phyloP scores from a whole-genome alignment of 179 eudicot genomes.

The Drosera spatulata region DNA sequence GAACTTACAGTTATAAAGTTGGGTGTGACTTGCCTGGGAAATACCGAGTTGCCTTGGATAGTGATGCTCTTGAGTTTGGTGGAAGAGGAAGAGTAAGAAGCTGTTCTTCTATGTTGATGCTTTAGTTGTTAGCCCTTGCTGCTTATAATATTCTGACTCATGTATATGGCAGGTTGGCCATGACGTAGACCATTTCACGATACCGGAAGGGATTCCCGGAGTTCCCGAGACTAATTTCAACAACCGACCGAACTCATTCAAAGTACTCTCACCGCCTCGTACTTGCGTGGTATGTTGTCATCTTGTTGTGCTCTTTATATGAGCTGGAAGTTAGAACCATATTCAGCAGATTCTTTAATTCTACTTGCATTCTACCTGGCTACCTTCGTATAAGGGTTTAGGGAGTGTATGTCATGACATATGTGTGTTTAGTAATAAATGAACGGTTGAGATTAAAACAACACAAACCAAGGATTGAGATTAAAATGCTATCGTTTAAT shows the following conservation, averaged over 20 bases:
- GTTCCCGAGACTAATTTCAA: conserved; percentile 93
- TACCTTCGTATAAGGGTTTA: too few relatives aligned
- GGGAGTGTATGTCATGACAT: too few relatives aligned
- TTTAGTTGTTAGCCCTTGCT: too few relatives aligned
- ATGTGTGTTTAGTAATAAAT: too few relatives aligned
- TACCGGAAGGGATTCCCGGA: conserved; percentile 94
- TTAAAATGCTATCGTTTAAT: too few relatives aligned
- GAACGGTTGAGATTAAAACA: too few relatives aligned
- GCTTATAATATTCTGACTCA: too few relatives aligned
- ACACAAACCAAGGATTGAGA: too few relatives aligned
- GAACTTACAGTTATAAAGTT: conserved; percentile 63
- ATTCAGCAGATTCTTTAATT: too few relatives aligned
- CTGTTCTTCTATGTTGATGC: background rate
- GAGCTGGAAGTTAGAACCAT: too few relatives aligned
- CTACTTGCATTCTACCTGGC: too few relatives aligned
- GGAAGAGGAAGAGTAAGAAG: conserved; percentile 92
- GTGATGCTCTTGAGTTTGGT: conserved; percentile 91
- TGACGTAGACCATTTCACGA: conserved; percentile 84
- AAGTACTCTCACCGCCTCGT: conserved; percentile 81
- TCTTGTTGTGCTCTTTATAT: too few relatives aligned
- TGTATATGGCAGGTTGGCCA: conserved; percentile 99
- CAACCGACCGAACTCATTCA: conserved; percentile 95
- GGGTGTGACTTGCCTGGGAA: conserved; percentile 99
- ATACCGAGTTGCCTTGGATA: conserved; percentile 91
- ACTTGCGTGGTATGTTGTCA: conserved; percentile 77